Evolutionary conservation across 2,329 filamentous ascomycete genomes (phyloP), one percentile per base, ranked within the genome.

Genomic region (Stachybotrys chartarum): DNA sequence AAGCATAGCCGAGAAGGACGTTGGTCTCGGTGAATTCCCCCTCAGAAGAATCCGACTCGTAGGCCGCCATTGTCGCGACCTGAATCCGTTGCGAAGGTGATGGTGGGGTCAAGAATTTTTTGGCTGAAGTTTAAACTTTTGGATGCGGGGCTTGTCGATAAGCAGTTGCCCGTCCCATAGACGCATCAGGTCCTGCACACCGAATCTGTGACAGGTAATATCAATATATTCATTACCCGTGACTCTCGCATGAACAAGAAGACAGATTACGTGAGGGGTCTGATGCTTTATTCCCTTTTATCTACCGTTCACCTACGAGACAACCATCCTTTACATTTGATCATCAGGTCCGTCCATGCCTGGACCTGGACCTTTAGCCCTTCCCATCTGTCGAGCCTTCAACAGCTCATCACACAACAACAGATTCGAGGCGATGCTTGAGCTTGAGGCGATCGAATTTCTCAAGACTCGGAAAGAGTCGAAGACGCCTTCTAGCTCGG

Each of bases 351-450:
- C 83, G 62, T 86, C 84, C 80, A 85, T 85, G 57, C 82, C 83
- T 5, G 83, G 82, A 7, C 84, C 84, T 3, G 84, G 84, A 24
- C 82, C 82, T 45, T 75, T 79, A 72, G 78, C 74, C 67, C 84
- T 78, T 51, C 82, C 87, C 94, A 99, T 99, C 78, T 99, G 93
- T 70, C 94, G 83, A 58, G 94, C 94, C 81, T 99, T 99, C 66
- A 99, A 79, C 78, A 99, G 82, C 80, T 99, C 94, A 68, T 99
- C 94, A 68, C 94, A 99, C 52, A 99, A 82, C 61, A 99, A 78
- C 61, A 99, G 78, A 76, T 99, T 99, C 10, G 90, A 93, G 6
- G 94, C 93, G 67, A 99, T 99, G 60, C 94, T 91, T 30, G 93
- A 88, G 72, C 91, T 94, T 39, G 92, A 97, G 3, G 94, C 91